phyloP scores from a whole-genome alignment of 768 basidiomycete species.

The Russula sp. region DNA sequence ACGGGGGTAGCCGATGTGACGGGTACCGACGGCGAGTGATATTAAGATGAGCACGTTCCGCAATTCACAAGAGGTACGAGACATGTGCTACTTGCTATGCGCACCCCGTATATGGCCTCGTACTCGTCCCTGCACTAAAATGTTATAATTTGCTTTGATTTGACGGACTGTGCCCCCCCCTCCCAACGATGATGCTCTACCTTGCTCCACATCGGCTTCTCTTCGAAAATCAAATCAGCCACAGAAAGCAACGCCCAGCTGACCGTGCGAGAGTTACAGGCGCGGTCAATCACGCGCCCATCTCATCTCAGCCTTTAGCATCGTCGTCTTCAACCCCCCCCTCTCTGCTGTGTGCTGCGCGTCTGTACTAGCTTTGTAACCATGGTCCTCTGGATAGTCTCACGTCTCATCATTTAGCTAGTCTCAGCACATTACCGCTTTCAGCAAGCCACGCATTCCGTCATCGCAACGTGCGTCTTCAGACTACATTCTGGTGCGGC shows the following conservation, averaged over 20 bases:
- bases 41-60: slow-evolving; percentile 1
- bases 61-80: slow-evolving; percentile 5
- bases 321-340: not conserved
- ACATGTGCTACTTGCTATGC: not conserved
- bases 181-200: no score
- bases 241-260: not conserved
- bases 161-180: not conserved
- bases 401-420: not conserved
- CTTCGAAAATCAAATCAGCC: not conserved
- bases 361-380: not conserved
- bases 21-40: slow-evolving; percentile 4
- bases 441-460: slow-evolving; percentile 1
- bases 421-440: not conserved
- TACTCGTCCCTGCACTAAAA: not conserved
- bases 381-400: slow-evolving; percentile 6
- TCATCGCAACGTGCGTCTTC: slow-evolving; percentile 4
- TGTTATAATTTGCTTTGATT: not conserved
- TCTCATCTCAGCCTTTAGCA: not conserved
- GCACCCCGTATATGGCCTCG: not conserved
- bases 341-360: not conserved
- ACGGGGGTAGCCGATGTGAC: slow-evolving; percentile 14
- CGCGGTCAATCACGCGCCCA: slow-evolving; percentile 3
- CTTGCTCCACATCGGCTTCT: not conserved
- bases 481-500: not conserved
- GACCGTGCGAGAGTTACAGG: not conserved